A percentile compares a stretch with the other conserved stretches of the same genome.
Evolutionary conservation across 2,329 filamentous ascomycete species (phyloP).

Genomic region (Monilinia polystroma): DNA sequence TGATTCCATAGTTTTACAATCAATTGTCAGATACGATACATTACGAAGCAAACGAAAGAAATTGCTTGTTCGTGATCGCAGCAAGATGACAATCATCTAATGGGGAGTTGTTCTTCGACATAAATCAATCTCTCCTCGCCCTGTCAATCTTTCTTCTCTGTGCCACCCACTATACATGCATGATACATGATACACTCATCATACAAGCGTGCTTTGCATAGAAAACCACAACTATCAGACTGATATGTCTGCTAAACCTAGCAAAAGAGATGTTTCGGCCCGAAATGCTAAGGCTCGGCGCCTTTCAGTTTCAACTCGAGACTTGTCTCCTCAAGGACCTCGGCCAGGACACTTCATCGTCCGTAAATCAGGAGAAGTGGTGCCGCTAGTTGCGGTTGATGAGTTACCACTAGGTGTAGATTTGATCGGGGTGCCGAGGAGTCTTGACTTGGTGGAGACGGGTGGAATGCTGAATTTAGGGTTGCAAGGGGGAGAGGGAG

Average conservation of each 20-base stretch:
- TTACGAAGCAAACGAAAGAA: background rate
- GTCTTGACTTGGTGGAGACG: conserved; percentile 32
- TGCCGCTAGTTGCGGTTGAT: conserved; percentile 56
- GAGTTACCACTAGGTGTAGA: conserved; percentile 47
- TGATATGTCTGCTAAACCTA: background rate
- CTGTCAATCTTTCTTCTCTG: background rate
- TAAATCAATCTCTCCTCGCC: background rate
- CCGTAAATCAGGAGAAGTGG: conserved; percentile 46
- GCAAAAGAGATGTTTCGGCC: background rate
- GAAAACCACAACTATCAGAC: background rate
- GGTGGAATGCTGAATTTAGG: conserved; percentile 38
- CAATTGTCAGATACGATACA: background rate
- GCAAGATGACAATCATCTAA: background rate
- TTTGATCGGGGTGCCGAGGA: conserved; percentile 44
- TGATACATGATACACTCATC: background rate
- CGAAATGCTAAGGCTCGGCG: background rate
- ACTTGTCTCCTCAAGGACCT: conserved; percentile 14
- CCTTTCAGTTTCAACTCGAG: background rate
- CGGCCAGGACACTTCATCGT: conserved; percentile 46
- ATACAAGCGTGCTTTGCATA: background rate
- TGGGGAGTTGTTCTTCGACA: background rate
- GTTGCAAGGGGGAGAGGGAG: conserved; percentile 26
- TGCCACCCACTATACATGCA: conserved; percentile 8
- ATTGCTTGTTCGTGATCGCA: background rate
- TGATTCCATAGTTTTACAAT: background rate